Base-by-base conservation (phyloP, 176 grass and related monocot species). In the Pontederia crassipes region DNA sequence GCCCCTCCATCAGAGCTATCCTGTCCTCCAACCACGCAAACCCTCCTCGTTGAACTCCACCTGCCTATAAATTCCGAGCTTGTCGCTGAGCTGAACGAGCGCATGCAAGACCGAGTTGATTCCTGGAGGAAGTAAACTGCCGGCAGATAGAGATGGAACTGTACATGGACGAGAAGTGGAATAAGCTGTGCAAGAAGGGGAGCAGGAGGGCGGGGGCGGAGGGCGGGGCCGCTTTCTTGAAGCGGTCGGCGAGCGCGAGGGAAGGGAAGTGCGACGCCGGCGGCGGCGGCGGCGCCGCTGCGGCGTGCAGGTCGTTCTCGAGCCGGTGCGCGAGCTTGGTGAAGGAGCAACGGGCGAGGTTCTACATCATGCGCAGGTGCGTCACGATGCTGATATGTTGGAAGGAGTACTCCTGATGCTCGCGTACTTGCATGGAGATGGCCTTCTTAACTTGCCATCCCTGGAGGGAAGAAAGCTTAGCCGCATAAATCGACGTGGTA, bases 371-470 rank as follows among this genome's bases (percentile, higher is more conserved):
- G 57, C 57, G 57, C 59, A 28, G 59, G 0, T 48, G 17, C 46
- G 61, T 64, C 61, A 48, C 45, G 17, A 64, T 64, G 45, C 61
- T 64, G 45, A 24, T 47, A 11, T 59, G 57, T 46, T 64, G 61
- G 40, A 11, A 46, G 12, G 46, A 64, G 1, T 18, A 64, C 46
- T 20, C 18, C 15, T 60, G 58, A 60, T 10, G 32, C 32, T 24
- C 20, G 20, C 20, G 20, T 24, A 24, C 20, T 24, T 24, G 20
- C 20, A 24, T 24, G 20, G 20, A 24, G 20, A 24, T 24, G 20
- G 20, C 20, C 20, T 24, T 24, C 20, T 24, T 24, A 24, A 24
- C 20, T 24, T 24, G 20, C 20, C 20, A 24, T 24, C 20, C 20
- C 20, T 24, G 20, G 20, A 24, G 20, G 20, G 20, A 24, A 24